Conservation (phyloP, 768 basidiomycete genomes). For the Boletus rufocinnamomeus region DNA sequence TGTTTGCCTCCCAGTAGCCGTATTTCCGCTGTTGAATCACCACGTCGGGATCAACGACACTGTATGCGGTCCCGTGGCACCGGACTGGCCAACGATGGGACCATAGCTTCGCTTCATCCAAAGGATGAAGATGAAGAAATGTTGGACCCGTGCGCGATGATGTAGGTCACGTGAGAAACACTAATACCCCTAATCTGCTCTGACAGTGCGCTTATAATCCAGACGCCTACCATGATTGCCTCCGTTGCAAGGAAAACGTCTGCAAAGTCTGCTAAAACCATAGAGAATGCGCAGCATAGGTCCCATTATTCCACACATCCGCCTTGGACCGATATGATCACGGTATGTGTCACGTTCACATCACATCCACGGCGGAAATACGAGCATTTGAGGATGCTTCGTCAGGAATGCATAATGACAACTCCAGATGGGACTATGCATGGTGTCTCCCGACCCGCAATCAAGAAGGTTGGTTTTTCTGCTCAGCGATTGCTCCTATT, state of each 20-base stretch:
- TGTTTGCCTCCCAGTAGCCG: neutral
- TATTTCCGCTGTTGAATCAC: neutral
- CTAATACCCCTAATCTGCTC: constrained; percentile 5
- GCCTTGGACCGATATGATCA: constrained; percentile 47
- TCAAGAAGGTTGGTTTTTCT: constrained; percentile 68
- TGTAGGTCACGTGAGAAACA: constrained; percentile 4
- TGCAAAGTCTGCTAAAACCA: neutral
- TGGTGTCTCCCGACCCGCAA: constrained; percentile 74
- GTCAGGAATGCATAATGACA: constrained; percentile 70
- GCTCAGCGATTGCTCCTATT: neutral
- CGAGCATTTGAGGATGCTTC: neutral
- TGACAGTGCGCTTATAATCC: neutral
- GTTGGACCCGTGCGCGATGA: neutral
- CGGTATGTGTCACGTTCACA: constrained; percentile 28
- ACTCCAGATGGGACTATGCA: constrained; percentile 64
- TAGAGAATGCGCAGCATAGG: constrained; percentile 23
- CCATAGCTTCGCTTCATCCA: neutral
- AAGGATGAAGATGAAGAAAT: no score
- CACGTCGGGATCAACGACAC: neutral
- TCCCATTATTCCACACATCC: constrained; percentile 53
- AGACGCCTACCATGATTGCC: constrained; percentile 10
- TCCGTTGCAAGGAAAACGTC: constrained; percentile 15
- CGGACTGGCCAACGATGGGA: neutral
- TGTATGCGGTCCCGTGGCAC: neutral
- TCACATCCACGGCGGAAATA: neutral